Evolutionary conservation across 371 early-diverging fungal species (phyloP), one percentile per base, ranked within the genome.

Genomic region (Rhizopus delemar): DNA sequence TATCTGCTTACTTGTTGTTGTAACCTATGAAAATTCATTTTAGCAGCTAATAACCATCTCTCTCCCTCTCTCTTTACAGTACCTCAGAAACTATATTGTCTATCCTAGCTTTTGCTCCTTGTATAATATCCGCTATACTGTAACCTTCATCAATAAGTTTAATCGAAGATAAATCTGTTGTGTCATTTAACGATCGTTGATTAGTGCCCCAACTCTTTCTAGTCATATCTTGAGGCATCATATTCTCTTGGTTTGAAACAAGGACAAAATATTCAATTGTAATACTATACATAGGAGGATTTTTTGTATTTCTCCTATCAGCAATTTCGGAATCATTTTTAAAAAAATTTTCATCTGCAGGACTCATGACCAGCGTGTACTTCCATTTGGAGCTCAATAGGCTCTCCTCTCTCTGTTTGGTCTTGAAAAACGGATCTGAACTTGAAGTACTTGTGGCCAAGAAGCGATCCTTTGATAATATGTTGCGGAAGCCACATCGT

Each of bases 401-500:
- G 16, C 43, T 16, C 28, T 13, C 6, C 2, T n/a, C 8, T 34
- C 34, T 15, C 15, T 51, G 3, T 12, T 46, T 48, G 0, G 29
- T 41, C 4, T 48, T 22, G 51, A 77, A 77, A 0, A 72, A 72
- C 5, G 73, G 35, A 15, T 66, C 63, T 22, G 54, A 49, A 41
- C 78, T 72, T 4, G 73, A 70, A n/a, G 70, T 66, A 2, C 69
- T 50, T 13, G 65, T 70, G 7, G 63, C 75, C 11, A 66, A 54
- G 13, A 63, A 61, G 5, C 63, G 56, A 31, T 61, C 53, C 6
- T 55, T 63, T 2, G 53, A 39, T 3, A 54, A 39, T 2, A 78
- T 32, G 38, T 57, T 71, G 3, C 22, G 11, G 51, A 90, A 82
- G 0, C 90, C 89, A 63, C 91, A 87, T 13, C 82, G 70, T 39